Conservation (phyloP, 1,139 yeast species). For the Blastobotrys arbuscula region DNA sequence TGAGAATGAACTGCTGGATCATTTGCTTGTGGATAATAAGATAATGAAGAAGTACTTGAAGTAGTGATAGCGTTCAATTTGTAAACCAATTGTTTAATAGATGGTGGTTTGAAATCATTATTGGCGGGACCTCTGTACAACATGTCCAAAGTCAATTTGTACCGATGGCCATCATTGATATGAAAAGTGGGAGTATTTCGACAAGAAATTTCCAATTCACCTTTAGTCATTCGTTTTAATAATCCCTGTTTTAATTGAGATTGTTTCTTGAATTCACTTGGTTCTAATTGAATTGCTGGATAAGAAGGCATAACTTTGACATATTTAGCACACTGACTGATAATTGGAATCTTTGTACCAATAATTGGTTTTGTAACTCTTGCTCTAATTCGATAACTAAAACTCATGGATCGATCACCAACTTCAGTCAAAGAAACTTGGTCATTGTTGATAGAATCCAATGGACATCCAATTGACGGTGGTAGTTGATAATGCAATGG, state of each 20-base stretch:
- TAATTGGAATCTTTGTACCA: conserved; percentile 4
- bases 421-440: background rate
- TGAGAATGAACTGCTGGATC: conserved; percentile 10
- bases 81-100: conserved; percentile 6
- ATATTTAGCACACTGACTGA: conserved; percentile 7
- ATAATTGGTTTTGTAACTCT: conserved; percentile 15
- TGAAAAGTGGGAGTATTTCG: conserved; percentile 9
- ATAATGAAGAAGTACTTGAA: background rate
- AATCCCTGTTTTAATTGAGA: conserved; percentile 10
- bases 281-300: conserved; percentile 12
- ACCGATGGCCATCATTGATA: conserved; percentile 2
- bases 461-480: conserved; percentile 13
- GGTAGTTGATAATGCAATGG: conserved; percentile 16
- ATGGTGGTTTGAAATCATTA: conserved; percentile 9
- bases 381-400: conserved; percentile 20
- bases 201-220: conserved; percentile 5
- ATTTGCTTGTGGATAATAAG: conserved; percentile 10
- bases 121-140: conserved; percentile 3
- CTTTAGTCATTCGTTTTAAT: conserved; percentile 10
- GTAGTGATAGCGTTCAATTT: conserved; percentile 9
- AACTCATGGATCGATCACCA: conserved; percentile 16
- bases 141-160: background rate
- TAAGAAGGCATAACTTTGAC: conserved; percentile 13
- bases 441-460: conserved; percentile 3
- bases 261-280: background rate